These are phyloP conservation scores for Gossypium thurberi DNA, from an alignment of 345 rosid genomes.

Conservation along the genomic window DNA sequence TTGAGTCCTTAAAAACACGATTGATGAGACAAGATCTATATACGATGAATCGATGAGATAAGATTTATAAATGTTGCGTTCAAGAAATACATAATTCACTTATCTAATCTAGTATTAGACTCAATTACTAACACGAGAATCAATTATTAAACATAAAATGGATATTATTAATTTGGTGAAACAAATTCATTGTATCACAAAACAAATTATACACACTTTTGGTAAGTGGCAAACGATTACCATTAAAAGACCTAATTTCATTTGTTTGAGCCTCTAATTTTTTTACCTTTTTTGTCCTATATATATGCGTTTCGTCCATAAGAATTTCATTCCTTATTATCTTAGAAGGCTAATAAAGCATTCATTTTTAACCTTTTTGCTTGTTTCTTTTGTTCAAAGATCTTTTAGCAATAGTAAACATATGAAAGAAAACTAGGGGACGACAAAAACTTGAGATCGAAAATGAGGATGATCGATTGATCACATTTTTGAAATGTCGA, in stretches of 20 bases:
- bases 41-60: neutral
- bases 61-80: neutral
- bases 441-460: conserved; percentile 27
- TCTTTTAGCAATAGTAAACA: neutral
- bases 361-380: neutral
- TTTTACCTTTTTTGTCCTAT: neutral
- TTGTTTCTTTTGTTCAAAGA: no score
- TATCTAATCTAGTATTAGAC: neutral
- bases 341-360: neutral
- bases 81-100: neutral
- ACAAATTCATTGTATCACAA: neutral
- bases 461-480: conserved; percentile 20
- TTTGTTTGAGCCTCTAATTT: neutral
- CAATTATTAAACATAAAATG: neutral
- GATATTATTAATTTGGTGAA: neutral
- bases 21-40: neutral
- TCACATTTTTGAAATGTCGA: conserved; percentile 36
- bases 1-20: neutral
- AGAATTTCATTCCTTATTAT: neutral
- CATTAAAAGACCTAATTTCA: neutral
- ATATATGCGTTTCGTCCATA: neutral
- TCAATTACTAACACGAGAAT: neutral
- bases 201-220: neutral
- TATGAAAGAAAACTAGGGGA: conserved; percentile 15
- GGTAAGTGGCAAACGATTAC: neutral